Conservation (phyloP, 305 asterid genomes). For the Solanum hybrid region DNA sequence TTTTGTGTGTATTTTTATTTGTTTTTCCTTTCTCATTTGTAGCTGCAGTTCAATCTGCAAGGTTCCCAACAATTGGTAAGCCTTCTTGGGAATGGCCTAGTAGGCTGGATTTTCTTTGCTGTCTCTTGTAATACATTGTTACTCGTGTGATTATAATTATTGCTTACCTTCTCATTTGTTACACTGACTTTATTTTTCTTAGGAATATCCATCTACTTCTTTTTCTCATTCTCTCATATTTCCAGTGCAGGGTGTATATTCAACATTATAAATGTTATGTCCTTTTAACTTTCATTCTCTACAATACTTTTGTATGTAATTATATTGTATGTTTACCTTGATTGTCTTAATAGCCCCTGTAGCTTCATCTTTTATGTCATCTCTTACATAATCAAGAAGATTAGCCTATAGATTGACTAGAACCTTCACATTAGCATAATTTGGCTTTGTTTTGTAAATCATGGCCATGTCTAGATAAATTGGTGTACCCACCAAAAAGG, state of each 20-base stretch:
- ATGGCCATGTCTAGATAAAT: background rate
- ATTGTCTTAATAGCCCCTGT: background rate
- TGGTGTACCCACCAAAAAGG: background rate
- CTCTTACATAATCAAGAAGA: background rate
- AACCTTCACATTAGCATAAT: background rate
- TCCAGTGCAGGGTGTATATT: background rate
- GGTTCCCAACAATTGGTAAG: background rate
- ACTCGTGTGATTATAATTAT: background rate
- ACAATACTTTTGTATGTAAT: background rate
- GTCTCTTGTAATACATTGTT: background rate
- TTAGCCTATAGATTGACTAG: background rate
- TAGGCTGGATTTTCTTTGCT: background rate
- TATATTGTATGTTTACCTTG: background rate
- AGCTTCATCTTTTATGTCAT: background rate
- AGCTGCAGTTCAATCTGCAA: background rate
- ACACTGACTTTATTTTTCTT: background rate
- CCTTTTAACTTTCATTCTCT: background rate
- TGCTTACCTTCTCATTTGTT: background rate
- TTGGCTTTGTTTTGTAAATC: background rate
- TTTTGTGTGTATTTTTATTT: background rate
- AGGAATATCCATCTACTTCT: background rate
- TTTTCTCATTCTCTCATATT: background rate
- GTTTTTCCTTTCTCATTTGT: background rate
- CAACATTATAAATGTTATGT: background rate
- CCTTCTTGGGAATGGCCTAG: background rate